Evolutionary conservation across 2,329 filamentous ascomycete genomes (phyloP).

Genomic region (Xylaria sp.): DNA sequence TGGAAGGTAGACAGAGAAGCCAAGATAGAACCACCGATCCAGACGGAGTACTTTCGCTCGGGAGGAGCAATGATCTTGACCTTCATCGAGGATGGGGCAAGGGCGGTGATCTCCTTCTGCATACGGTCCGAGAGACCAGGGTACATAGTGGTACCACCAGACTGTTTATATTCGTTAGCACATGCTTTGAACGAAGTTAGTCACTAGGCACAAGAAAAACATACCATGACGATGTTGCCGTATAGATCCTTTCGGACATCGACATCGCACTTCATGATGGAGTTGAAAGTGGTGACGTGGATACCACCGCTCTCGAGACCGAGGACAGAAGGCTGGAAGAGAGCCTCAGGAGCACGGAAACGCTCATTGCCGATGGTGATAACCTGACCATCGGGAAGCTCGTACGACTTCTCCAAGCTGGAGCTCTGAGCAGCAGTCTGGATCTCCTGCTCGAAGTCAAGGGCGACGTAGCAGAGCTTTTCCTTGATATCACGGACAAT

Average conservation of each 20-base stretch:
- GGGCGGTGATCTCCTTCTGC: constrained; percentile 99
- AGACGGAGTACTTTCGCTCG: constrained; percentile 99
- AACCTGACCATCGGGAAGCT: constrained; percentile 99
- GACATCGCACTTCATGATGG: constrained; percentile 99
- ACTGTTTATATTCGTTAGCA: constrained; percentile 63
- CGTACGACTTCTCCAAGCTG: constrained; percentile 99
- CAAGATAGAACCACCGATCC: constrained; percentile 99
- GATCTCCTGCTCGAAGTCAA: constrained; percentile 99
- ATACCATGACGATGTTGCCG: constrained; percentile 99
- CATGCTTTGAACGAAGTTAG: constrained; percentile 10
- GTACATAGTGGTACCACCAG: constrained; percentile 99
- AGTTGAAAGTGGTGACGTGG: constrained; percentile 99
- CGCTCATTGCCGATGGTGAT: constrained; percentile 99
- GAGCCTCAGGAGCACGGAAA: constrained; percentile 99
- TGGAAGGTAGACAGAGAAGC: constrained; percentile 99
- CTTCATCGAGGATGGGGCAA: constrained; percentile 99
- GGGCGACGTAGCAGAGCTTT: constrained; percentile 99
- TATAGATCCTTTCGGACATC: constrained; percentile 99
- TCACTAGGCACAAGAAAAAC: constrained; percentile 52
- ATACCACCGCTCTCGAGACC: constrained; percentile 99
- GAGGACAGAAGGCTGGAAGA: constrained; percentile 98
- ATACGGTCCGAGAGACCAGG: constrained; percentile 99
- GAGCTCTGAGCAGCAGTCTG: constrained; percentile 99
- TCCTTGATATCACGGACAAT: constrained; percentile 99
- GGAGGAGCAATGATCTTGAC: constrained; percentile 99